Percentiles rank a stretch among this genome's conserved stretches.
phyloP scores from a whole-genome alignment of 306 rosid genomes.

The Quercus dentata region DNA sequence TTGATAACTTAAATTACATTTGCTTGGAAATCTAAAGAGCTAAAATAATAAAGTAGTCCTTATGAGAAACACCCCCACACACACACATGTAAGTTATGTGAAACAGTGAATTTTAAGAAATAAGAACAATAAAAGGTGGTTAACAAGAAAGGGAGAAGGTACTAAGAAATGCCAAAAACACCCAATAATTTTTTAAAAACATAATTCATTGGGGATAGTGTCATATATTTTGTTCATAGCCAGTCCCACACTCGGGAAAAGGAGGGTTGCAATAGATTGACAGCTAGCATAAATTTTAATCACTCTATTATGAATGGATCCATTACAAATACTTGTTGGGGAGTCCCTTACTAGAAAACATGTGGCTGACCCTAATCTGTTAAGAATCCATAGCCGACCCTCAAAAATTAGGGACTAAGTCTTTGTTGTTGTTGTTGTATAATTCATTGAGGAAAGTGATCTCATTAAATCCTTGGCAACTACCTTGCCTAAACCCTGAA shows the following conservation, averaged over 20 bases:
- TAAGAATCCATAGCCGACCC: too few relatives aligned
- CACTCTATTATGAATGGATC: too few relatives aligned
- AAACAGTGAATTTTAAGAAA: neutral
- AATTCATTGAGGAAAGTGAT: conserved; percentile 18
- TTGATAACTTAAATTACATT: conserved; percentile 8
- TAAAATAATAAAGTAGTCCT: neutral
- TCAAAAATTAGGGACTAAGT: too few relatives aligned
- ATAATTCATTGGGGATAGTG: conserved; percentile 15
- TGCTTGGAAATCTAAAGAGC: conserved; percentile 18
- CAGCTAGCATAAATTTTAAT: too few relatives aligned
- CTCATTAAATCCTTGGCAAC: neutral
- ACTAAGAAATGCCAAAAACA: conserved; percentile 12
- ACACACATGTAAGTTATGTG: neutral
- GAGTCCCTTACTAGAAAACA: too few relatives aligned
- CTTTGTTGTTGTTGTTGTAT: neutral
- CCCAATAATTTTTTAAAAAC: neutral
- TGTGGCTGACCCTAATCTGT: too few relatives aligned
- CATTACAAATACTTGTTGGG: too few relatives aligned
- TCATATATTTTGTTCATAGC: too few relatives aligned
- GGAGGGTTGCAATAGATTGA: too few relatives aligned
- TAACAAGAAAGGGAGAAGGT: neutral
- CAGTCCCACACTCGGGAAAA: too few relatives aligned
- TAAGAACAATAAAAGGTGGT: neutral
- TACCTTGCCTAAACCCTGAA: conserved; percentile 39
- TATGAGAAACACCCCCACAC: neutral